phyloP scores from a whole-genome alignment of 1,284 basidiomycete genomes.

The Takashimella koratensis region DNA sequence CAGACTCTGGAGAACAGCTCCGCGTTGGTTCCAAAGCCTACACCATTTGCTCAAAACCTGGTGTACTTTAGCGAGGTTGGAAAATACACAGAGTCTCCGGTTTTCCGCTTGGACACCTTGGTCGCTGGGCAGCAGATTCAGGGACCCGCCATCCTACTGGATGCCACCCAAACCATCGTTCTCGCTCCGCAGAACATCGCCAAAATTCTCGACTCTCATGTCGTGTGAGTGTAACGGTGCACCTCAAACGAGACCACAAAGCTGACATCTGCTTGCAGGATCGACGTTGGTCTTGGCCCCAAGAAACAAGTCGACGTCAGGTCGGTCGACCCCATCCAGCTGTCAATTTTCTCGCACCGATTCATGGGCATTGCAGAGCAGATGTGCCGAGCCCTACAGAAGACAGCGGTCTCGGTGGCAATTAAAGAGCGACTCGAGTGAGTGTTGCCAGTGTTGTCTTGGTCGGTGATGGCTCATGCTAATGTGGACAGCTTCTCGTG shows the following conservation, averaged over 20 bases:
- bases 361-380: conserved; percentile 53
- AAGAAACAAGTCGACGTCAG: conserved; percentile 3
- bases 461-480: no score
- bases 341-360: no score
- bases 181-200: no score
- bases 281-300: conserved; percentile 17
- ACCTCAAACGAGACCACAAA: conserved; percentile 53
- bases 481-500: no score
- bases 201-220: no score
- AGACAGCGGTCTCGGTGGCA: conserved; percentile 50
- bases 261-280: background rate
- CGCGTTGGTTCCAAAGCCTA: no score
- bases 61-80: no score
- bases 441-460: no score
- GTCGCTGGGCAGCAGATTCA: conserved; percentile 64
- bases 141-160: conserved; percentile 40
- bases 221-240: no score
- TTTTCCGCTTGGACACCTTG: conserved; percentile 67
- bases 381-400: conserved; percentile 53
- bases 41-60: no score
- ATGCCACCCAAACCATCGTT: conserved; percentile 43
- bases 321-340: conserved; percentile 46
- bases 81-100: conserved; percentile 68
- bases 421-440: conserved; percentile 49
- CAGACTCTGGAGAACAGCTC: no score